Percentiles rank a stretch among this genome's conserved stretches.
Conservation (phyloP, 768 basidiomycete genomes). For the Agaricus sinodeliciosus region DNA sequence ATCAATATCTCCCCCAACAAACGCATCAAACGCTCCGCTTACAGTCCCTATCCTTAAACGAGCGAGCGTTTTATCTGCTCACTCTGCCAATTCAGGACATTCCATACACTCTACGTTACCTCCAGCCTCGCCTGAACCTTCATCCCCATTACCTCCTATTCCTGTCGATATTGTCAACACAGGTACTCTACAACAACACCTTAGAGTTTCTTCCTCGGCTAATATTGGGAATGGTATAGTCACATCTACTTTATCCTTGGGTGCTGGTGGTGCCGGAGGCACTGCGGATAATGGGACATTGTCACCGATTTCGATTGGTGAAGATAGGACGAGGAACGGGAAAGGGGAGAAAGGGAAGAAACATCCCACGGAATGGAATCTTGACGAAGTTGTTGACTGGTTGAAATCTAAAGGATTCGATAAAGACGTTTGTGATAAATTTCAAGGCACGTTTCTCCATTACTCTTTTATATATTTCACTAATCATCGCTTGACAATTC, state of each 20-base stretch:
- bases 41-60: conserved; percentile 22
- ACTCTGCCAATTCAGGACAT: neutral
- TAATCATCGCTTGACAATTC: conserved; percentile 1
- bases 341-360: conserved; percentile 24
- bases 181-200: neutral
- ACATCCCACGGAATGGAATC: conserved; percentile 71
- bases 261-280: neutral
- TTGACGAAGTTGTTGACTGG: conserved; percentile 91
- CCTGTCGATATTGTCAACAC: neutral
- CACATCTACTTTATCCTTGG: no score
- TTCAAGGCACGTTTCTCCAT: conserved; percentile 56
- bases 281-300: neutral
- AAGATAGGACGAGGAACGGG: neutral
- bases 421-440: conserved; percentile 73
- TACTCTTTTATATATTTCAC: neutral
- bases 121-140: neutral
- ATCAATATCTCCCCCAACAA: conserved; percentile 16
- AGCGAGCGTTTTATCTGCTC: conserved; percentile 26
- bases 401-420: conserved; percentile 80
- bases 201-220: neutral
- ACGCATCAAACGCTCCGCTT: conserved; percentile 23
- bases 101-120: neutral
- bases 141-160: neutral
- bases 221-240: no score
- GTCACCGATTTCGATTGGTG: conserved; percentile 11